Evolutionary conservation across 2,329 filamentous ascomycete genomes (phyloP).

Genomic region (Ceratocystis ficicola): DNA sequence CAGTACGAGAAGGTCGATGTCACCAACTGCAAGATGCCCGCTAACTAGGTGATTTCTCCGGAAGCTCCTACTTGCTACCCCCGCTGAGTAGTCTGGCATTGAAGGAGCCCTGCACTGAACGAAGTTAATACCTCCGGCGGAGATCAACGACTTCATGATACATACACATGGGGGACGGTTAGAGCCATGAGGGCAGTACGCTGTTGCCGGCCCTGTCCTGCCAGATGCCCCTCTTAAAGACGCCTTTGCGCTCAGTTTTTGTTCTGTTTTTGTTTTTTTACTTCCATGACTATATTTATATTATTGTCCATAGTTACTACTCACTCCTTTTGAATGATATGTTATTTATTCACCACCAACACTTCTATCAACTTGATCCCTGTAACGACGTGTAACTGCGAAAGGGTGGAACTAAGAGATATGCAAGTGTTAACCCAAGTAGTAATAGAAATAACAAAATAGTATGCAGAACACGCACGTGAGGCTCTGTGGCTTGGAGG

Average conservation of each 20-base stretch:
- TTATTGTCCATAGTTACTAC: not conserved
- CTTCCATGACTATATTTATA: no score
- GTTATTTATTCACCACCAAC: not conserved
- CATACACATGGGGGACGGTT: not conserved
- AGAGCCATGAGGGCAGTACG: not conserved
- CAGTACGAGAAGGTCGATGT: constrained; percentile 34
- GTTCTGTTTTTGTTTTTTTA: not conserved
- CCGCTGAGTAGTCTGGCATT: not conserved
- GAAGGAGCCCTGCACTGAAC: not conserved
- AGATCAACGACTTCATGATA: not conserved
- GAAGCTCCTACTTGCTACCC: not conserved
- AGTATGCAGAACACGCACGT: no score
- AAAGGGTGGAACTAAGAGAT: not conserved
- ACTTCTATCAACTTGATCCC: not conserved
- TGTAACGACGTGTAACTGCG: not conserved
- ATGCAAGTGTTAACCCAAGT: no score
- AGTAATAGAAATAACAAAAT: no score
- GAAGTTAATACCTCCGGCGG: not conserved
- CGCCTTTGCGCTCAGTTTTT: not conserved
- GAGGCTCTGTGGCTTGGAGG: not conserved
- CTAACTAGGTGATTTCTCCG: constrained; percentile 22
- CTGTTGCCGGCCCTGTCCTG: not conserved
- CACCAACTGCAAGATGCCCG: constrained; percentile 34
- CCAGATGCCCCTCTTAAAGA: not conserved
- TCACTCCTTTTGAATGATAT: constrained; percentile 5